Conservation (phyloP, 352 stramenopile species). For the Albugo candida region DNA sequence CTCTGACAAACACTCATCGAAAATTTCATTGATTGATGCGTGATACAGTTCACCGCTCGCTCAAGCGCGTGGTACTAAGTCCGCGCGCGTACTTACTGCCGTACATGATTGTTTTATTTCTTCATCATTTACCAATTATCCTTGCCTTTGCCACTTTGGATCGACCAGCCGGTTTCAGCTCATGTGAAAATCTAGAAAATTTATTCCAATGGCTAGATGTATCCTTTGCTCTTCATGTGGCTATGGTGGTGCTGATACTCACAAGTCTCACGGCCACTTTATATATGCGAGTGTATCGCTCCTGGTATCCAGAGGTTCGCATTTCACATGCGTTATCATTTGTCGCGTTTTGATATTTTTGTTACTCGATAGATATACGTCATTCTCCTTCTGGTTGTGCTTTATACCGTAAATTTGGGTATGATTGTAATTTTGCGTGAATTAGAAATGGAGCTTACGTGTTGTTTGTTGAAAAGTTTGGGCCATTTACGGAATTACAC, state of each 20-base stretch:
- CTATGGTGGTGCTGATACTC: constrained; percentile 19
- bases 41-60: no score
- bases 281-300: constrained; percentile 30
- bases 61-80: constrained; percentile 62
- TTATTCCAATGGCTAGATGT: constrained; percentile 37
- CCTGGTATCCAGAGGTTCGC: constrained; percentile 23
- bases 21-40: no score
- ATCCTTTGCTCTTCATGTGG: constrained; percentile 29
- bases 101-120: constrained; percentile 28
- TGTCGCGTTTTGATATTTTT: not conserved
- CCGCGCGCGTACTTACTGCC: constrained; percentile 47
- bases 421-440: not conserved
- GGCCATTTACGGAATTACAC: constrained; percentile 27
- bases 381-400: constrained; percentile 34
- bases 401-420: constrained; percentile 28
- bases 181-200: constrained; percentile 21
- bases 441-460: not conserved
- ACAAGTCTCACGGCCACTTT: constrained; percentile 23
- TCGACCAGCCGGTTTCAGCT: constrained; percentile 16
- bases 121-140: constrained; percentile 48
- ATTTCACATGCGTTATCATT: not conserved
- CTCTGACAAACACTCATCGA: no score
- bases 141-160: constrained; percentile 25
- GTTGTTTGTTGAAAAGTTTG: constrained; percentile 9
- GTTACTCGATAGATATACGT: constrained; percentile 16